phyloP scores from a whole-genome alignment of 2,329 filamentous ascomycete species.

The Aulographum hederae region DNA sequence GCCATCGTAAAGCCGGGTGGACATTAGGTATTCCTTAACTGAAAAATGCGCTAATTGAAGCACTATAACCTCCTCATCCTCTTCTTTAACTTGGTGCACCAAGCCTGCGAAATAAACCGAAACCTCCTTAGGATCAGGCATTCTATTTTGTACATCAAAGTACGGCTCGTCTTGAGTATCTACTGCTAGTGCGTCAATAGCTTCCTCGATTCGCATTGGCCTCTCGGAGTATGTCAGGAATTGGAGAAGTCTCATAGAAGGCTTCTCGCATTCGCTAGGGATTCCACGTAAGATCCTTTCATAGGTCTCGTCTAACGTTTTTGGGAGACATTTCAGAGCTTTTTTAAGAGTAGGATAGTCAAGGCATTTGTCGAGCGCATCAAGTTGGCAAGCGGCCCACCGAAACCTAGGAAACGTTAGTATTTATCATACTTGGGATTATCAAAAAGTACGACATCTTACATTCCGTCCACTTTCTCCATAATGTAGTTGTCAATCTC shows the following conservation, averaged over 20 bases:
- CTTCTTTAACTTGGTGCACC: constrained; percentile 6
- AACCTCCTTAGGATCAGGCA: constrained; percentile 7
- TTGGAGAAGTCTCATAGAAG: constrained; percentile 11
- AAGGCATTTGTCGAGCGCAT: constrained; percentile 10
- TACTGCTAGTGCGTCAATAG: constrained; percentile 13
- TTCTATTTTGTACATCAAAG: constrained; percentile 11
- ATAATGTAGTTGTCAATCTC: constrained; percentile 12
- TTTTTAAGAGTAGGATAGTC: constrained; percentile 3
- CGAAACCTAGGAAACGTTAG: constrained; percentile 11
- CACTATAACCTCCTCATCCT: constrained; percentile 1
- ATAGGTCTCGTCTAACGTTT: constrained; percentile 10
- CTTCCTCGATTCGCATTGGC: constrained; percentile 11
- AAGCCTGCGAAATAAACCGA: constrained; percentile 11
- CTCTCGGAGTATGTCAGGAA: constrained; percentile 11
- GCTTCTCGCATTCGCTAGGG: constrained; percentile 4
- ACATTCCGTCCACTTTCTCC: constrained; percentile 15
- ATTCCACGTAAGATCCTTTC: constrained; percentile 12
- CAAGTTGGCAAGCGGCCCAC: constrained; percentile 10
- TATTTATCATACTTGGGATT: constrained; percentile 7
- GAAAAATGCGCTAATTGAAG: constrained; percentile 14
- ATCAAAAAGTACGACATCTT: constrained; percentile 5
- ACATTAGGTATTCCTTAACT: constrained; percentile 14
- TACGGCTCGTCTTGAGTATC: constrained; percentile 6
- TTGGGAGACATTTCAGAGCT: constrained; percentile 7
- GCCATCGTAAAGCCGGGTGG: constrained; percentile 6